Percentiles rank a stretch among this genome's conserved stretches.
Conservation (phyloP, 2,329 filamentous ascomycete genomes). For the Talaromyces sp. region DNA sequence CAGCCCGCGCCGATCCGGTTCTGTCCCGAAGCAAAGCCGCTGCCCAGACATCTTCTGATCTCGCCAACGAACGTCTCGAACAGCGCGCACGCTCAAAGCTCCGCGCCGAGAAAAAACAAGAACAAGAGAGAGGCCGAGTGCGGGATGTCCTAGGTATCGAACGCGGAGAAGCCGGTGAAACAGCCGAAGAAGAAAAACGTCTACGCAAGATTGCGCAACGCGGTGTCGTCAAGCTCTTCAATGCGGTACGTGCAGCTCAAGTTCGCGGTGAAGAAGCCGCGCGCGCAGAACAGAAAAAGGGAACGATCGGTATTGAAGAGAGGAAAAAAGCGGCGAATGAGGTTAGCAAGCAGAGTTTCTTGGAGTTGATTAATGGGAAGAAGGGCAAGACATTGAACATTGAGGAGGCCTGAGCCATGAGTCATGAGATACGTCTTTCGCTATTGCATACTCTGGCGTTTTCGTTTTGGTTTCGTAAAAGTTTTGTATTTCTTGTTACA, state of each 20-base stretch:
- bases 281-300: constrained; percentile 60
- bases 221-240: constrained; percentile 94
- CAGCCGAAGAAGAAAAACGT: constrained; percentile 69
- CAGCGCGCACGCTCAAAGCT: constrained; percentile 74
- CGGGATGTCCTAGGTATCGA: constrained; percentile 74
- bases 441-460: constrained; percentile 29
- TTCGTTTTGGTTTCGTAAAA: constrained; percentile 19
- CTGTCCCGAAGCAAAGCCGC: constrained; percentile 76
- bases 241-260: constrained; percentile 88
- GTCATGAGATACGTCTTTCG: background rate
- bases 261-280: constrained; percentile 79
- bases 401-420: constrained; percentile 39
- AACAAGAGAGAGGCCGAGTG: constrained; percentile 80
- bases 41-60: constrained; percentile 65
- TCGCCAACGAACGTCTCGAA: constrained; percentile 74
- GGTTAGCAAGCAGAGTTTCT: constrained; percentile 94
- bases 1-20: constrained; percentile 84
- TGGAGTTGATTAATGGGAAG: constrained; percentile 70
- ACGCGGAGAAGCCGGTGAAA: constrained; percentile 49
- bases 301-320: constrained; percentile 72
- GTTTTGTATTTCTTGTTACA: constrained; percentile 3
- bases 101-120: constrained; percentile 72
- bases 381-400: constrained; percentile 49
- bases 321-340: constrained; percentile 87
- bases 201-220: constrained; percentile 84